These are phyloP conservation scores for Trametes sp. DNA, from an alignment of 1,284 basidiomycete genomes.

Conservation along the genomic window DNA sequence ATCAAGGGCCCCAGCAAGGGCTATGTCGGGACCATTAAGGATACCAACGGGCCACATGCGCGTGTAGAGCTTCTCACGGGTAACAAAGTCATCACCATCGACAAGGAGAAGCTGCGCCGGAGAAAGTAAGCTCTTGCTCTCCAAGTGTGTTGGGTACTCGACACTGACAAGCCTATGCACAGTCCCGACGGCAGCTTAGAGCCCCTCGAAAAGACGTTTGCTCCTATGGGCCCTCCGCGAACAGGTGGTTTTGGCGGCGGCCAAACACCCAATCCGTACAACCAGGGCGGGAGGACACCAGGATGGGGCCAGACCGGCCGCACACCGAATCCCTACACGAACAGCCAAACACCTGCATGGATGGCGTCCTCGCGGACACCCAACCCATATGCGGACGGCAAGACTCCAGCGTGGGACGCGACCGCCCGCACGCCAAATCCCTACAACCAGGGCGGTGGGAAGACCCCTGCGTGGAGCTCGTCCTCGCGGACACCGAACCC, in stretches of 20 bases:
- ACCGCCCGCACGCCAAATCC: constrained; percentile 70
- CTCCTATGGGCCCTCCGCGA: constrained; percentile 46
- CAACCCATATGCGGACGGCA: constrained; percentile 72
- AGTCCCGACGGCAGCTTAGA: constrained; percentile 66
- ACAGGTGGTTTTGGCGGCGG: constrained; percentile 26
- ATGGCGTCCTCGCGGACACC: constrained; percentile 68
- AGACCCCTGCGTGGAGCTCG: constrained; percentile 67
- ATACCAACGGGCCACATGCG: constrained; percentile 88
- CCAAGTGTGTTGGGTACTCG: no score
- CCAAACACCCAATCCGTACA: constrained; percentile 48
- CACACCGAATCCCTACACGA: constrained; percentile 76
- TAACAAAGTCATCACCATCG: constrained; percentile 90
- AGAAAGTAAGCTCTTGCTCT: constrained; percentile 72
- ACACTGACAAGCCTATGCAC: neutral
- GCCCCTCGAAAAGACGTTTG: constrained; percentile 47
- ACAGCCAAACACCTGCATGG: constrained; percentile 68
- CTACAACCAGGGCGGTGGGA: constrained; percentile 57
- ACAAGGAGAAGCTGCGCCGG: constrained; percentile 81
- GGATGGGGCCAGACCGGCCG: constrained; percentile 48
- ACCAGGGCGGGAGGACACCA: constrained; percentile 42
- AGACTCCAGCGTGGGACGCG: constrained; percentile 69
- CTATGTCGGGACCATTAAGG: constrained; percentile 92
- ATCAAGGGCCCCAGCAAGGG: constrained; percentile 93
- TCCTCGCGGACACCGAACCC: constrained; percentile 76
- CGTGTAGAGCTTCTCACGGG: constrained; percentile 93